Conservation (phyloP, 306 rosid genomes). For the Luffa acutangula region DNA sequence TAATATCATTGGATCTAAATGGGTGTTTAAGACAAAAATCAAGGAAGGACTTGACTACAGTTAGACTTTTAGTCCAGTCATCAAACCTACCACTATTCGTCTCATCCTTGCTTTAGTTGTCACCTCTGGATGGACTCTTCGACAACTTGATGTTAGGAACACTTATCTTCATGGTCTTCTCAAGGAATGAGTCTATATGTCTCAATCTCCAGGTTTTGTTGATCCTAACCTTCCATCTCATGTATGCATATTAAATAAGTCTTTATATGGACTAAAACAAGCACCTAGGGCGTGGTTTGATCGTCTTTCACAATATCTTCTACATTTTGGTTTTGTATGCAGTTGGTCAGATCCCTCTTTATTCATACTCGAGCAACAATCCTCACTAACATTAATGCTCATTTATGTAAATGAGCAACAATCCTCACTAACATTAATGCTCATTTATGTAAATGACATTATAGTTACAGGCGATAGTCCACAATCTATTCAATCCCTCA, state of each 20-base stretch:
- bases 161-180: not conserved
- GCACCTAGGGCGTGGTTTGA: not conserved
- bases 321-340: not conserved
- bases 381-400: not conserved
- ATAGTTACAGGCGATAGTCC: not conserved
- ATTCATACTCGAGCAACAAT: not conserved
- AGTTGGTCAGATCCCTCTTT: not conserved
- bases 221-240: not conserved
- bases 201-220: not conserved
- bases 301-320: not conserved
- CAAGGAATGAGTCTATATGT: not conserved
- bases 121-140: not conserved
- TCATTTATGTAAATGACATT: not conserved
- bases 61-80: no score
- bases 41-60: no score
- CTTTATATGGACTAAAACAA: not conserved
- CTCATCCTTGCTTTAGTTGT: not conserved
- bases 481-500: no score
- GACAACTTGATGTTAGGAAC: not conserved
- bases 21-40: not conserved
- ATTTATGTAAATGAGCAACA: no score
- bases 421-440: not conserved
- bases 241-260: not conserved
- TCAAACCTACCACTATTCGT: no score
- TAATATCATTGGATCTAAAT: not conserved